Conservation (phyloP, 805 yeast species). For the Osmozyma mogii region DNA sequence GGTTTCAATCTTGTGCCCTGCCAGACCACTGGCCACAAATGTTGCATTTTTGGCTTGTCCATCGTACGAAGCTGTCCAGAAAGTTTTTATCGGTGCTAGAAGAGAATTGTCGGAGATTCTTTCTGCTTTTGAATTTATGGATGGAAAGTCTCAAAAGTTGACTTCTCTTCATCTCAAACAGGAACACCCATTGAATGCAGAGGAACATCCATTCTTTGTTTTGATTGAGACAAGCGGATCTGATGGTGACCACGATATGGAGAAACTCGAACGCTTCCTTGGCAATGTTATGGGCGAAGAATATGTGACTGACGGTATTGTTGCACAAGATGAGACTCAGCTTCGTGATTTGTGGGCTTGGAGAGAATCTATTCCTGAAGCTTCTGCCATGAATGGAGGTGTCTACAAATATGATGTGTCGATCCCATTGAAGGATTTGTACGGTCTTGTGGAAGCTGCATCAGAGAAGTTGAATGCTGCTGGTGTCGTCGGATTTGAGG, state of each 20-base stretch:
- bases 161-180: conserved; percentile 52
- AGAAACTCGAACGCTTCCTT: conserved; percentile 75
- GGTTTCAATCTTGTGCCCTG: conserved; percentile 81
- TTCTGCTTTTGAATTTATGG: conserved; percentile 95
- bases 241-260: conserved; percentile 86
- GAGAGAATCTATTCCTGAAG: conserved; percentile 94
- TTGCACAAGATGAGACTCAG: conserved; percentile 93
- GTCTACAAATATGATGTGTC: conserved; percentile 97
- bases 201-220: conserved; percentile 78
- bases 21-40: conserved; percentile 77
- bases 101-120: conserved; percentile 74
- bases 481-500: conserved; percentile 50
- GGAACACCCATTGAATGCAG: conserved; percentile 71
- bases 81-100: conserved; percentile 73
- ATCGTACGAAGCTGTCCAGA: conserved; percentile 75
- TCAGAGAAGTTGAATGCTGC: conserved; percentile 48
- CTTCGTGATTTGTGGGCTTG: conserved; percentile 80
- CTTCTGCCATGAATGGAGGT: conserved; percentile 79
- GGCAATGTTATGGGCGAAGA: conserved; percentile 82
- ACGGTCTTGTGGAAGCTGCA: conserved; percentile 75
- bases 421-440: conserved; percentile 73
- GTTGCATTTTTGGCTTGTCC: conserved; percentile 83
- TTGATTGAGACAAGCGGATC: conserved; percentile 96
- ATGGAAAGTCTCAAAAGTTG: conserved; percentile 55
- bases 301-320: conserved; percentile 83